Evolutionary conservation across 768 basidiomycete species (phyloP).

Genomic region (Amyloporia xantha): DNA sequence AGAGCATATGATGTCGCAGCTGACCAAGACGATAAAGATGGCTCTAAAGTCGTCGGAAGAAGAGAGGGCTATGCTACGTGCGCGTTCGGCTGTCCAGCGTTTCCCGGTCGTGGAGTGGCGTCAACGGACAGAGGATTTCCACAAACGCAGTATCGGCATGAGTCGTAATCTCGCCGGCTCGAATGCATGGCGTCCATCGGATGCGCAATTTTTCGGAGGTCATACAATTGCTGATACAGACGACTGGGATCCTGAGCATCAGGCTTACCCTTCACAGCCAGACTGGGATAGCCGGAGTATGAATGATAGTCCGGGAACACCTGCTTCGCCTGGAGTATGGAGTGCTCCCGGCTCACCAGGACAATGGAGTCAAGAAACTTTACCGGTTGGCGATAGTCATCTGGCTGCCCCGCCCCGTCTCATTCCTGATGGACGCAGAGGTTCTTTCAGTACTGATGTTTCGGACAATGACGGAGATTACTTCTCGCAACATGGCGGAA

Average conservation of each 20-base stretch:
- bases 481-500: constrained; percentile 33
- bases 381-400: constrained; percentile 40
- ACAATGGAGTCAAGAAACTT: constrained; percentile 54
- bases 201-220: constrained; percentile 44
- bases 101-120: constrained; percentile 99
- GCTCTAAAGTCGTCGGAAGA: constrained; percentile 87
- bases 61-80: constrained; percentile 88
- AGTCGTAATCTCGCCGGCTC: constrained; percentile 64
- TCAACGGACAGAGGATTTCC: constrained; percentile 92
- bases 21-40: constrained; percentile 92
- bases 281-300: constrained; percentile 70
- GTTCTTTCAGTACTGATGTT: constrained; percentile 34
- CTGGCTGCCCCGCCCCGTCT: constrained; percentile 32
- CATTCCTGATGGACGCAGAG: constrained; percentile 21
- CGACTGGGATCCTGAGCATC: constrained; percentile 73
- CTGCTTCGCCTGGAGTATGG: constrained; percentile 19
- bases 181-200: constrained; percentile 74
- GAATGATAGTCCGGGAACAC: constrained; percentile 29
- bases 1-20: constrained; percentile 89
- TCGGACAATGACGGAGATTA: constrained; percentile 62
- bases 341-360: constrained; percentile 50
- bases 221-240: constrained; percentile 56
- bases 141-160: constrained; percentile 69
- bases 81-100: constrained; percentile 89
- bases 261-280: constrained; percentile 60